A percentile compares a stretch with the other conserved stretches of the same genome.
Evolutionary conservation across 257 asterid species (phyloP).

Genomic region (Perilla frutescens): DNA sequence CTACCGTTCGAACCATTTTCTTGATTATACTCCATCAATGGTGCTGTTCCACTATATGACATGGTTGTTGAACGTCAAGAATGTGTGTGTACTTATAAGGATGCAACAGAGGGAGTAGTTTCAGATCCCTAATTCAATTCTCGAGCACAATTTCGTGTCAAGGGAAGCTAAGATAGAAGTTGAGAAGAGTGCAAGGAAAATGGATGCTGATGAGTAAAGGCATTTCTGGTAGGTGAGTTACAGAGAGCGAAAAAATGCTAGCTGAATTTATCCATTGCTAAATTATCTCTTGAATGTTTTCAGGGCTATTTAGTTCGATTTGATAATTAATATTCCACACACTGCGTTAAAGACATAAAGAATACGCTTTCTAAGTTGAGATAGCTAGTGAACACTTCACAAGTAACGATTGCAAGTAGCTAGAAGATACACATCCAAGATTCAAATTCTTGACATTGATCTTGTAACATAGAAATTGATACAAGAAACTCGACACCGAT

Average conservation of each 20-base stretch:
- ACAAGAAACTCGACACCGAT: background rate
- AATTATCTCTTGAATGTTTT: no score
- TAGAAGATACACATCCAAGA: no score
- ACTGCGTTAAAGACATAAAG: no score
- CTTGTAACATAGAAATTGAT: background rate
- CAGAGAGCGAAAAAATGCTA: no score
- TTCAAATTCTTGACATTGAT: background rate
- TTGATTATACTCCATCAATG: slow-evolving; percentile 38
- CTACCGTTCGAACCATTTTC: slow-evolving; percentile 15
- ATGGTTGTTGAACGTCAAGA: background rate
- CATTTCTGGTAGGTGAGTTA: slow-evolving; percentile 21
- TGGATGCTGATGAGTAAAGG: slow-evolving; percentile 43
- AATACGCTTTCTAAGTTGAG: no score
- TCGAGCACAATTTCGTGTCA: slow-evolving; percentile 19
- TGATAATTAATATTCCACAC: no score
- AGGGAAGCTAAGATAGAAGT: background rate
- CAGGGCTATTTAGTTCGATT: background rate
- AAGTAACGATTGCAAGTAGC: no score
- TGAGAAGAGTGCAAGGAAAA: slow-evolving; percentile 19
- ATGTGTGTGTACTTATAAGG: background rate
- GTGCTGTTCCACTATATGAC: no score
- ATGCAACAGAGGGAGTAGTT: background rate
- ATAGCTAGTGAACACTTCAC: no score
- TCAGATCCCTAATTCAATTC: background rate
- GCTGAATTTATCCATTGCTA: no score